phyloP scores from a whole-genome alignment of 164 flowering plant genomes.

The Hamamelis virginiana region DNA sequence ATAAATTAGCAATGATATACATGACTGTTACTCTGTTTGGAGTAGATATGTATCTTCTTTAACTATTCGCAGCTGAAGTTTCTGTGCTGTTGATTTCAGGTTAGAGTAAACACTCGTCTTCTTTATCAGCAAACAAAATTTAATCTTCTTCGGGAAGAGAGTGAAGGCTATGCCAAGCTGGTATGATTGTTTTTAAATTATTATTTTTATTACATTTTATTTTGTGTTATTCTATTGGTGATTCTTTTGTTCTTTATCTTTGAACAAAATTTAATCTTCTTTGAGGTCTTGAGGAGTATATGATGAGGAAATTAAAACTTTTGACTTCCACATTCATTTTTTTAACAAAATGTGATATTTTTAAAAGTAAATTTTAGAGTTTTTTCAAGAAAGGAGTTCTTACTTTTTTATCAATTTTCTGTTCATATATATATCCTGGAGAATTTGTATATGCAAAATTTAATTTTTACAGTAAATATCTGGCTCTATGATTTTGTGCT shows the following conservation, averaged over 20 bases:
- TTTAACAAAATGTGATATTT: no score
- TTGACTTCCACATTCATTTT: background rate
- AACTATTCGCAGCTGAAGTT: background rate
- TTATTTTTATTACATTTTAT: background rate
- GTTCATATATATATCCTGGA: no score
- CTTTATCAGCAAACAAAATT: constrained; percentile 99
- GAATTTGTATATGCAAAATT: no score
- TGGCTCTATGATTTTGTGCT: no score
- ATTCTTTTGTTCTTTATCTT: no score
- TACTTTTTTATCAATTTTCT: background rate
- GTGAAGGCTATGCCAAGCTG: constrained; percentile 99
- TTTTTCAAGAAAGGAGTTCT: background rate
- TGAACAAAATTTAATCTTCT: no score
- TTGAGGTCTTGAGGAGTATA: background rate
- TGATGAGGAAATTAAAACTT: background rate
- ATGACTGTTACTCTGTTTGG: background rate
- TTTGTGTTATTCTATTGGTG: background rate
- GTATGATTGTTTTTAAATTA: constrained; percentile 36
- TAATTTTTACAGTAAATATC: no score
- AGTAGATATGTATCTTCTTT: background rate
- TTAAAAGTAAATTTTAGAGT: background rate
- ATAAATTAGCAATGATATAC: background rate
- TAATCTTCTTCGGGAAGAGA: constrained; percentile 96
- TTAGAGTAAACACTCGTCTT: constrained; percentile 96
- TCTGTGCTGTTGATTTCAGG: constrained; percentile 48